These are phyloP conservation scores for Fusarium redolens DNA, from an alignment of 2,329 filamentous ascomycete genomes.

Conservation along the genomic window DNA sequence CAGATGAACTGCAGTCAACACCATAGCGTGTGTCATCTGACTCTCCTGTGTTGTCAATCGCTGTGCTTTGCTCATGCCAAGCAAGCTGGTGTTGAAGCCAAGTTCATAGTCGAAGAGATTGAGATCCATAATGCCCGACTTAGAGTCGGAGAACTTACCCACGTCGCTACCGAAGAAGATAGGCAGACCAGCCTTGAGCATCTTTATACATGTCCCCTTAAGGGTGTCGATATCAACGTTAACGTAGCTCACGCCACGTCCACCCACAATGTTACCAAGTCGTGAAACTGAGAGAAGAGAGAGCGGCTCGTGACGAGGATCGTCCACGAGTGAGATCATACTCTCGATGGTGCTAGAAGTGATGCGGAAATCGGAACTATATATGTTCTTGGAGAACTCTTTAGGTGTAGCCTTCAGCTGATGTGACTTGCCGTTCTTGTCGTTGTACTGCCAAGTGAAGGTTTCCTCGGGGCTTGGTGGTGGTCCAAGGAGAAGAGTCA, in stretches of 20 bases:
- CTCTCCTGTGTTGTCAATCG: conserved; percentile 79
- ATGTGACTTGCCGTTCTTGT: conserved; percentile 73
- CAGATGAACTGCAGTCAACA: conserved; percentile 86
- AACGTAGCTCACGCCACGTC: conserved; percentile 80
- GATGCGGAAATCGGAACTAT: conserved; percentile 68
- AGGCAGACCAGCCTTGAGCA: conserved; percentile 81
- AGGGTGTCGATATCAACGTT: conserved; percentile 81
- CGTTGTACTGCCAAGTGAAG: conserved; percentile 86
- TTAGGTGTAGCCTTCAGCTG: conserved; percentile 73
- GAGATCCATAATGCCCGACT: conserved; percentile 82
- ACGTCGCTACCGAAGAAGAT: conserved; percentile 93
- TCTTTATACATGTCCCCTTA: conserved; percentile 78
- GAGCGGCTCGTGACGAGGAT: conserved; percentile 81
- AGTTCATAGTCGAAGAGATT: conserved; percentile 82
- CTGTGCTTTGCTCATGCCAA: conserved; percentile 81
- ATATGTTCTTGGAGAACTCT: conserved; percentile 77
- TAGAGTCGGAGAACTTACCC: conserved; percentile 79
- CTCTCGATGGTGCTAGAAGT: conserved; percentile 70
- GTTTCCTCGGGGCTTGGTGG: conserved; percentile 74
- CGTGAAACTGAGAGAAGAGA: conserved; percentile 80
- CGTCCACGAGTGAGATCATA: conserved; percentile 86
- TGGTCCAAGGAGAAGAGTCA: conserved; percentile 85
- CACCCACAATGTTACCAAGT: conserved; percentile 84
- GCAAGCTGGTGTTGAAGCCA: conserved; percentile 81
- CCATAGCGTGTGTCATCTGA: conserved; percentile 93